Conservation (phyloP, 1,139 yeast species). For the Scheffersomyces quercinus region DNA sequence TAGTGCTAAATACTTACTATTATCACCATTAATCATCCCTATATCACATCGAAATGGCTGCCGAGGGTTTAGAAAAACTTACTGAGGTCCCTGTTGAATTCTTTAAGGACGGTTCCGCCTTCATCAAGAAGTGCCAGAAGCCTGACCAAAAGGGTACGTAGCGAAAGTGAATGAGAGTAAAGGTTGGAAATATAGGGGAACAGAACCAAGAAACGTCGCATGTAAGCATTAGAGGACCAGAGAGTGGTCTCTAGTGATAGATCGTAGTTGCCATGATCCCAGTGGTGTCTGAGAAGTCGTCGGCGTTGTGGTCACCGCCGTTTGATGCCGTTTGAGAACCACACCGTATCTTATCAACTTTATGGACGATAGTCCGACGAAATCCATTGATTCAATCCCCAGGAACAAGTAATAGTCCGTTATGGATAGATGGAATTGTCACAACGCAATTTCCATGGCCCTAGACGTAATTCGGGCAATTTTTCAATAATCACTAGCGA, state of each 20-base stretch:
- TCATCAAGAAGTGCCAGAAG: slow-evolving; percentile 88
- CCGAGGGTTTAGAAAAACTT: slow-evolving; percentile 75
- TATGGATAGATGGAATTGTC: no score
- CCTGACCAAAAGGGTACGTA: slow-evolving; percentile 78
- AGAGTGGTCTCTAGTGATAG: not conserved
- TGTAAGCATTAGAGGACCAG: no score
- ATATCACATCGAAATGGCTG: slow-evolving; percentile 36
- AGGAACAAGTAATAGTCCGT: not conserved
- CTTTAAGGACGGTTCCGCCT: slow-evolving; percentile 86
- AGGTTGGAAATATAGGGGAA: not conserved
- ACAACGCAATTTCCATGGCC: not conserved
- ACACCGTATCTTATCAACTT: no score
- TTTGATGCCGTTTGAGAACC: no score
- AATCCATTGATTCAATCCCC: not conserved
- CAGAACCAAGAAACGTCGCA: no score
- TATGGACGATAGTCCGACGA: no score
- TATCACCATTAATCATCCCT: no score
- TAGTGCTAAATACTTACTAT: no score
- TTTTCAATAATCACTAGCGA: not conserved
- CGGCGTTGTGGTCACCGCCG: no score
- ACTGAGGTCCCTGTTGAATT: slow-evolving; percentile 91
- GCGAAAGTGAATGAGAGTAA: not conserved
- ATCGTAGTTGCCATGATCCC: not conserved
- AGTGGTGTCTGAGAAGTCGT: not conserved
- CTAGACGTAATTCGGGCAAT: not conserved